Conservation (phyloP, 2,329 filamentous ascomycete genomes). For the Zymoseptoria crescenta region DNA sequence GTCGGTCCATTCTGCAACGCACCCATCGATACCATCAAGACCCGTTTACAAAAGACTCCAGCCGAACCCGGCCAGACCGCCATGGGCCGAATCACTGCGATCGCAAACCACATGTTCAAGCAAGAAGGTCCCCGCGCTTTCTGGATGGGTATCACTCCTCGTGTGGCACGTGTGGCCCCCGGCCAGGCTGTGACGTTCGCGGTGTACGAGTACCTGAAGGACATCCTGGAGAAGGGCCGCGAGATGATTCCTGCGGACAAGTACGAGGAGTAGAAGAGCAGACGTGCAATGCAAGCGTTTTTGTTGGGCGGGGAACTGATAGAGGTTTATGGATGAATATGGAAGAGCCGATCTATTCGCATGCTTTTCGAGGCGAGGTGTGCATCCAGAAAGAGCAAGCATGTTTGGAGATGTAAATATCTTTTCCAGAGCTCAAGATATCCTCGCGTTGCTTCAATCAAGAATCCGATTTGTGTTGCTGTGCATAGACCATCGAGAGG, state of each 20-base stretch:
- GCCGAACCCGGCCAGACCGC: constrained; percentile 72
- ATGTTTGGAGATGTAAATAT: neutral
- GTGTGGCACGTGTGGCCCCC: constrained; percentile 94
- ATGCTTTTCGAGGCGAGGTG: neutral
- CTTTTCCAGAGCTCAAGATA: neutral
- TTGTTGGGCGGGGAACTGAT: neutral
- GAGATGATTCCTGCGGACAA: constrained; percentile 40
- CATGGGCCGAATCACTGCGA: constrained; percentile 65
- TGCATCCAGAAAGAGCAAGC: neutral
- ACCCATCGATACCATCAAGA: constrained; percentile 99
- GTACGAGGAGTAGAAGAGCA: constrained; percentile 41
- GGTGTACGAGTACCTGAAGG: constrained; percentile 46
- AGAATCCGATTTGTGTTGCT: neutral
- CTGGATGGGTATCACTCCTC: constrained; percentile 97
- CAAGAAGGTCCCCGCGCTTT: constrained; percentile 92
- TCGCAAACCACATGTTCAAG: constrained; percentile 58
- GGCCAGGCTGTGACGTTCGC: constrained; percentile 76
- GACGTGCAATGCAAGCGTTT: neutral
- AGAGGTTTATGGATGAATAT: neutral
- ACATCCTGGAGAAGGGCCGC: constrained; percentile 40
- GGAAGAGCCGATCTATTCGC: neutral
- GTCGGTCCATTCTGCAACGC: constrained; percentile 96
- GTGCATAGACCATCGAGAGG: too few relatives aligned
- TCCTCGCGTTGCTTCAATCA: too few relatives aligned
- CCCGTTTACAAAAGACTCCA: constrained; percentile 81